These are phyloP conservation scores for Solanum pimpinellifolium DNA, from an alignment of 257 asterid genomes.

Conservation along the genomic window DNA sequence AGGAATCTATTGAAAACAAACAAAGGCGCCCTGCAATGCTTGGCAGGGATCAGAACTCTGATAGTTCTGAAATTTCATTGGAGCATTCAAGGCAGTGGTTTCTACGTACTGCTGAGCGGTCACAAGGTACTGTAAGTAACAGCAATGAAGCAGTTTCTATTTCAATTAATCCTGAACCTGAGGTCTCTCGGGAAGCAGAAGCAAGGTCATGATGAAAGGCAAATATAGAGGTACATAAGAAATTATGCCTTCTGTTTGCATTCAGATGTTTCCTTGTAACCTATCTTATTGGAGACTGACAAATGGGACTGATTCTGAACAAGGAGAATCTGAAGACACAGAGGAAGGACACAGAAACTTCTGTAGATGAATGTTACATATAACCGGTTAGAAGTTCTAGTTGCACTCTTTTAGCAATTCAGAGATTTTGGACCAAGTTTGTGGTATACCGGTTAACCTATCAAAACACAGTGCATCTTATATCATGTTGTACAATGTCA, in stretches of 20 bases:
- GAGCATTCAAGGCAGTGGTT: conserved; percentile 45
- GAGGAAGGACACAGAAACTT: neutral
- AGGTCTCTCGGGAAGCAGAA: conserved; percentile 22
- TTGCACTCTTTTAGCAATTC: neutral
- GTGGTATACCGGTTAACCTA: neutral
- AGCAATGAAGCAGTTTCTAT: conserved; percentile 16
- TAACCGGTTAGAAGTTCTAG: neutral
- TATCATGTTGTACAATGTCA: neutral
- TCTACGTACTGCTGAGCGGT: conserved; percentile 20
- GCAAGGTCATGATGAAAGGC: conserved; percentile 22
- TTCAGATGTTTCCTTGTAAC: neutral
- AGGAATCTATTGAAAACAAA: conserved; percentile 31
- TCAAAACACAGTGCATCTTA: neutral
- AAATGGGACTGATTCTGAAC: neutral
- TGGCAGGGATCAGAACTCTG: conserved; percentile 26
- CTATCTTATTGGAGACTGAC: neutral
- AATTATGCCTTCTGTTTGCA: neutral
- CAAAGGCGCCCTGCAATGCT: conserved; percentile 14
- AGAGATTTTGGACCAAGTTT: neutral
- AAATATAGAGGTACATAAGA: neutral
- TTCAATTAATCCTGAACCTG: conserved; percentile 22
- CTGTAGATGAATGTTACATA: neutral
- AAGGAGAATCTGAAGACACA: neutral
- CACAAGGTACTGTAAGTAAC: conserved; percentile 15
- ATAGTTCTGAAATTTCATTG: conserved; percentile 24